These are phyloP conservation scores for Lactarius quietus DNA, from an alignment of 768 basidiomycete species.

Conservation along the genomic window DNA sequence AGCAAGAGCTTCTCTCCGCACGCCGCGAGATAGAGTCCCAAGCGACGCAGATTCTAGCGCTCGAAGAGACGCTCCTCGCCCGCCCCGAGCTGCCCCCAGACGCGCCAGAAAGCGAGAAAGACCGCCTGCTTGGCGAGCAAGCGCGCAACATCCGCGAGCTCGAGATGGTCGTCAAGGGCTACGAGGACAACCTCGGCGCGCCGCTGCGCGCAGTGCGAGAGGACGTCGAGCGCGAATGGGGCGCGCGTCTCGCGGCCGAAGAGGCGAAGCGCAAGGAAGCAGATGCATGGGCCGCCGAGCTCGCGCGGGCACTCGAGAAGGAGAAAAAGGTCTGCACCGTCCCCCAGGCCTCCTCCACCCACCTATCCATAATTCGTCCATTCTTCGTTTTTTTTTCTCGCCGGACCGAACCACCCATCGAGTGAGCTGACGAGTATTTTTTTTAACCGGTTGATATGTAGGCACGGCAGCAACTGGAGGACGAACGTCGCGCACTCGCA, in stretches of 20 bases:
- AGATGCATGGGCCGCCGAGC: constrained; percentile 68
- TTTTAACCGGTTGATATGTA: constrained; percentile 27
- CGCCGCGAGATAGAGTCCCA: constrained; percentile 78
- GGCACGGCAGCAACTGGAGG: constrained; percentile 63
- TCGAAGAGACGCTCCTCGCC: constrained; percentile 72
- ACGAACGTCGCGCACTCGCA: constrained; percentile 71
- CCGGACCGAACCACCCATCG: no score
- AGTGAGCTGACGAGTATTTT: no score
- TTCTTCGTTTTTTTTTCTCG: no score
- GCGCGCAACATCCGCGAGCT: constrained; percentile 73
- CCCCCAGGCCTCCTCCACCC: no score
- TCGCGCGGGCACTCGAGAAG: constrained; percentile 72
- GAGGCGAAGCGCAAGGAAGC: constrained; percentile 58
- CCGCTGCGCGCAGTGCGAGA: constrained; percentile 62
- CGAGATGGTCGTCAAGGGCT: constrained; percentile 65
- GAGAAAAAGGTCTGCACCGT: constrained; percentile 55
- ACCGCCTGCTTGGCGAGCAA: constrained; percentile 69
- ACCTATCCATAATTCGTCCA: no score
- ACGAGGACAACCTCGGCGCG: constrained; percentile 71
- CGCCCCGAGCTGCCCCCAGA: constrained; percentile 63
- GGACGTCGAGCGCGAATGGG: constrained; percentile 75
- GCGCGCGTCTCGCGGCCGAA: constrained; percentile 55
- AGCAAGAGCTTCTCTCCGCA: constrained; percentile 82
- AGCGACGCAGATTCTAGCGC: constrained; percentile 74
- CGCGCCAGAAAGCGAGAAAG: constrained; percentile 70